Percentiles rank a stretch among this genome's conserved stretches.
Evolutionary conservation across 2,329 filamentous ascomycete species (phyloP).

Genomic region (Epichloe festucae): DNA sequence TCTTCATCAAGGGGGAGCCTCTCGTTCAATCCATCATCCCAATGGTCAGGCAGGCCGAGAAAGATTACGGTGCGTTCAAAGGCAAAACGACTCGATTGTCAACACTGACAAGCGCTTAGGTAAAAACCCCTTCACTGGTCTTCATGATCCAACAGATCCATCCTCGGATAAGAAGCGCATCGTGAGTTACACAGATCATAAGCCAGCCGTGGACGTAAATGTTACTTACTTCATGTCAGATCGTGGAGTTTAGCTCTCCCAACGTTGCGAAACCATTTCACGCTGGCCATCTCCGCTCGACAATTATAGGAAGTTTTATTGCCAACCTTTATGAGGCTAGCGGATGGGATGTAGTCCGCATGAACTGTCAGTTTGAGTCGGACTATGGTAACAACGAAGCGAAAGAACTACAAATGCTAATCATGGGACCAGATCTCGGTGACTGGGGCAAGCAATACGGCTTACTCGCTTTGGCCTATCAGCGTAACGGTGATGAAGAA

Average conservation of each 20-base stretch:
- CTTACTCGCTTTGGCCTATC: conserved; percentile 60
- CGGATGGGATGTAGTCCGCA: conserved; percentile 60
- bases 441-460: conserved; percentile 74
- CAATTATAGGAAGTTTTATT: conserved; percentile 68
- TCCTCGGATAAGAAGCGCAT: conserved; percentile 50
- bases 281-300: conserved; percentile 63
- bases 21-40: conserved; percentile 56
- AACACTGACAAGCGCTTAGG: conserved; percentile 29
- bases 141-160: conserved; percentile 48
- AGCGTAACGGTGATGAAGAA: conserved; percentile 62
- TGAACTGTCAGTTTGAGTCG: conserved; percentile 39
- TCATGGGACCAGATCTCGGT: conserved; percentile 41
- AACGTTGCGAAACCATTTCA: conserved; percentile 83
- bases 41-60: conserved; percentile 49
- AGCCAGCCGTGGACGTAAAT: neutral
- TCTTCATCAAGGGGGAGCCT: conserved; percentile 62
- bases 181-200: conserved; percentile 4
- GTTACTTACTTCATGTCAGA: conserved; percentile 14
- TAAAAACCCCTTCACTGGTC: conserved; percentile 45
- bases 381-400: neutral
- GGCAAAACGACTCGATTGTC: too few species aligned
- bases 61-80: conserved; percentile 28
- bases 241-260: conserved; percentile 74
- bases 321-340: conserved; percentile 57
- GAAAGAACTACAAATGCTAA: neutral